Evolutionary conservation across 257 asterid genomes (phyloP).

Genomic region (Voacanga thouarsii): DNA sequence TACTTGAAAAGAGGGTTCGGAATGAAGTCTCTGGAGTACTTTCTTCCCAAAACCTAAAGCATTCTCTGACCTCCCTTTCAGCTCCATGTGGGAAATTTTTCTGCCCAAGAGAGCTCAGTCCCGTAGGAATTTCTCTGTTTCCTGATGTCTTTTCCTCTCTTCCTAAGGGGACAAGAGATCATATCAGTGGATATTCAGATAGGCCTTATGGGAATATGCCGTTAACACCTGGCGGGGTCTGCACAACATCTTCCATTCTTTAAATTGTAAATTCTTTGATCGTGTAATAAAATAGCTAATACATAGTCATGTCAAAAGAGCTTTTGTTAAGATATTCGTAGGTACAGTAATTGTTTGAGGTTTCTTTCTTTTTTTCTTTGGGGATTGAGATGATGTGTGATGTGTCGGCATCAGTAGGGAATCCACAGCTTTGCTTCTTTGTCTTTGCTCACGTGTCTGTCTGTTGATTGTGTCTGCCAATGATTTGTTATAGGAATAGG

Average conservation of each 20-base stretch:
- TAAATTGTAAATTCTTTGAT: not conserved
- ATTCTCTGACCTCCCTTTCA: not conserved
- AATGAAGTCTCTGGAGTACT: not conserved
- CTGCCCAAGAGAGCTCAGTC: too few species aligned
- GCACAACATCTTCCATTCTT: not conserved
- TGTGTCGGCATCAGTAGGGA: conserved; percentile 18
- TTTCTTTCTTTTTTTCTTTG: not conserved
- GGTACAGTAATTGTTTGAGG: conserved; percentile 1
- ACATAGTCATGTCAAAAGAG: not conserved
- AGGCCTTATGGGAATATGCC: conserved; percentile 10
- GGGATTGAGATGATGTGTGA: conserved; percentile 16
- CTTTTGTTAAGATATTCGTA: conserved; percentile 8
- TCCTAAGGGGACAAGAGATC: not conserved
- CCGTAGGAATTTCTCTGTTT: not conserved
- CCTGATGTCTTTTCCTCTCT: not conserved
- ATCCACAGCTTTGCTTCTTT: conserved; percentile 15
- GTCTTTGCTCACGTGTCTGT: conserved; percentile 19
- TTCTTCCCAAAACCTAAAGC: not conserved
- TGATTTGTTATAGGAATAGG: conserved; percentile 20
- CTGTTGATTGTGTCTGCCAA: conserved; percentile 11
- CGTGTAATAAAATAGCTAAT: not conserved
- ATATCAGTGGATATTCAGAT: conserved; percentile 17
- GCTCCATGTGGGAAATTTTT: not conserved
- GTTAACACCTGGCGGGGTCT: not conserved
- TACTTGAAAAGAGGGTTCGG: not conserved